Evolutionary conservation across 140 eudicot genomes (phyloP).

Genomic region (Stevia rebaudiana): DNA sequence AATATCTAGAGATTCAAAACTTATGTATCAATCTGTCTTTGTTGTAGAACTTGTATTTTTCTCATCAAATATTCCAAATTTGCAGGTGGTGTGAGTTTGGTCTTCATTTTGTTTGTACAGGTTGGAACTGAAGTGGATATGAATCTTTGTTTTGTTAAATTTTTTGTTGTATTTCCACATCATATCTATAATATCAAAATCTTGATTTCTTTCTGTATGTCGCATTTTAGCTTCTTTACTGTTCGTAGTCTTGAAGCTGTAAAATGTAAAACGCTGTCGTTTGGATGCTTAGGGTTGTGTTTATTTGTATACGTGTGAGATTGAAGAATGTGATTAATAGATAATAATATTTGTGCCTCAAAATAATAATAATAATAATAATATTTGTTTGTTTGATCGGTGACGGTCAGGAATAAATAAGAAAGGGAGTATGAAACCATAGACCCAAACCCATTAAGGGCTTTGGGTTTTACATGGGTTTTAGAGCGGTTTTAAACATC

Average conservation of each 20-base stretch:
- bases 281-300: slow-evolving; percentile 17
- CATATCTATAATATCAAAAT: slow-evolving; percentile 9
- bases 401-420: too few relatives aligned
- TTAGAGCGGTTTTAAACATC: too few relatives aligned
- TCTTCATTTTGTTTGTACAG: slow-evolving; percentile 31
- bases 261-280: background rate
- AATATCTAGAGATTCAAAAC: background rate
- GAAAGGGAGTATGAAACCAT: too few relatives aligned
- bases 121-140: slow-evolving; percentile 22
- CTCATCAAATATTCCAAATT: slow-evolving; percentile 11
- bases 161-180: slow-evolving; percentile 19
- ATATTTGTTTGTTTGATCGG: too few relatives aligned
- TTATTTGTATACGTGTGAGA: slow-evolving; percentile 3
- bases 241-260: slow-evolving; percentile 11
- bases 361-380: too few relatives aligned
- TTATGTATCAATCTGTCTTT: background rate
- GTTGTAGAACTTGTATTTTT: background rate
- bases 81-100: slow-evolving; percentile 31
- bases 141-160: slow-evolving; percentile 17
- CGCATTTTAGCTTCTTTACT: slow-evolving; percentile 13
- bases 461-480: too few relatives aligned
- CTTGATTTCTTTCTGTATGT: slow-evolving; percentile 18
- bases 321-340: background rate
- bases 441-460: too few relatives aligned
- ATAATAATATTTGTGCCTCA: background rate